phyloP scores from a whole-genome alignment of 2,329 filamentous ascomycete species.

The Fusarium torreyae region DNA sequence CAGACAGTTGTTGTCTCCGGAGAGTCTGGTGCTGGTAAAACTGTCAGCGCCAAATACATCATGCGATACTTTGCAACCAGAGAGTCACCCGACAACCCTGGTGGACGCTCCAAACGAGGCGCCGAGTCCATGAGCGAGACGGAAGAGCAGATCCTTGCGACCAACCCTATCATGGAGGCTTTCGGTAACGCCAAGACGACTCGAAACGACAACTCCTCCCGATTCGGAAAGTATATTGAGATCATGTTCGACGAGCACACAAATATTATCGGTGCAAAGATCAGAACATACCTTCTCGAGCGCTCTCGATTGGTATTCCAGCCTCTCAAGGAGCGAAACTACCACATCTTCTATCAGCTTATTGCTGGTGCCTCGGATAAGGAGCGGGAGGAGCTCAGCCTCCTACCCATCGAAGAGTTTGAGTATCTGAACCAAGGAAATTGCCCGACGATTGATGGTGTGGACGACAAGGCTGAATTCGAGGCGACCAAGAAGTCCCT shows the following conservation, averaged over 20 bases:
- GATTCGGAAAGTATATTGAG: constrained; percentile 99
- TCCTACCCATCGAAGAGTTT: constrained; percentile 90
- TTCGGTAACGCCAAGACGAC: constrained; percentile 99
- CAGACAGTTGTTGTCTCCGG: constrained; percentile 99
- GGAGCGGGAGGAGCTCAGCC: constrained; percentile 83
- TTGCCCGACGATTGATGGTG: constrained; percentile 90
- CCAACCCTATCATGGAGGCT: constrained; percentile 99
- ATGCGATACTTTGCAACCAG: constrained; percentile 99
- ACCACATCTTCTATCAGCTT: constrained; percentile 99
- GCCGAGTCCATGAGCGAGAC: constrained; percentile 93
- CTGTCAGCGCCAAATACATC: constrained; percentile 99
- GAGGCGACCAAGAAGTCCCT: constrained; percentile 89
- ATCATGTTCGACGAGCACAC: constrained; percentile 98
- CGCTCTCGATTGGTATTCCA: constrained; percentile 97
- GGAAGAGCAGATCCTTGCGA: constrained; percentile 97
- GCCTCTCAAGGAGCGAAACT: constrained; percentile 96
- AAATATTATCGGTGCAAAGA: constrained; percentile 98
- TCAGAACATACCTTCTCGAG: constrained; percentile 94
- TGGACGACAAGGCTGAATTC: constrained; percentile 96
- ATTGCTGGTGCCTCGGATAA: constrained; percentile 90
- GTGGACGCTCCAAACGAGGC: constrained; percentile 81
- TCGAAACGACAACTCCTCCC: constrained; percentile 97
- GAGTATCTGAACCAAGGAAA: constrained; percentile 97
- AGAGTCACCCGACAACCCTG: constrained; percentile 91
- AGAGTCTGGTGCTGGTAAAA: constrained; percentile 98